phyloP scores from a whole-genome alignment of 768 basidiomycete genomes.

The Boletellus ananas region DNA sequence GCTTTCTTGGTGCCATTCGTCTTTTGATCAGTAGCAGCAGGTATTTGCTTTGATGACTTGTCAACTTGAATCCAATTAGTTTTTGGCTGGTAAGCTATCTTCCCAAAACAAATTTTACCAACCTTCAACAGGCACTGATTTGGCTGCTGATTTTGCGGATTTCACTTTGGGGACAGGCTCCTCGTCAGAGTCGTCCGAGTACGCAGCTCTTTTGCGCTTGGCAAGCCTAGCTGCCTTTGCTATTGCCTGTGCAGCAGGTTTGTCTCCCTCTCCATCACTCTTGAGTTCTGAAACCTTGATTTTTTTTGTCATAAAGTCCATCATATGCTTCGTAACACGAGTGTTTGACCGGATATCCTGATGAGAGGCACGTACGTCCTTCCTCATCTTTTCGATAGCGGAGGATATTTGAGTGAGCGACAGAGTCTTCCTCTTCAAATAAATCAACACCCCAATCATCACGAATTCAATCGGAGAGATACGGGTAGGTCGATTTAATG shows the following conservation, averaged over 20 bases:
- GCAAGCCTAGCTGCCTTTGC: constrained; percentile 9
- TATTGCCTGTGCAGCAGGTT: constrained; percentile 20
- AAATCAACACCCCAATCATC: constrained; percentile 41
- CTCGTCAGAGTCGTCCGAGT: constrained; percentile 24
- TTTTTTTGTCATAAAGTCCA: constrained; percentile 29
- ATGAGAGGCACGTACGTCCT: constrained; percentile 34
- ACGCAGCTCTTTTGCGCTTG: constrained; percentile 27
- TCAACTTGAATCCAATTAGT: constrained; percentile 13
- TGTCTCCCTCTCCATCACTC: constrained; percentile 31
- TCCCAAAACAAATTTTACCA: background rate
- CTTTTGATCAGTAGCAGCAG: constrained; percentile 2
- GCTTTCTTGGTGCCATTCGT: constrained; percentile 5
- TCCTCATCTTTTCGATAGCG: constrained; percentile 40
- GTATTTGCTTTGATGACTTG: constrained; percentile 8
- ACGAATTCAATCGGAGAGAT: constrained; percentile 46
- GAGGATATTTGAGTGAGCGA: constrained; percentile 41
- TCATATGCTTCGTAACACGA: constrained; percentile 34
- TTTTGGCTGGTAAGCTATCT: background rate
- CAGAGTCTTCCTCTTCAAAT: constrained; percentile 29
- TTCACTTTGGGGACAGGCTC: constrained; percentile 17
- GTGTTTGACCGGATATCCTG: constrained; percentile 40
- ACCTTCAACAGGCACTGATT: constrained; percentile 9
- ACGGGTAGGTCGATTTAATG: constrained; percentile 34
- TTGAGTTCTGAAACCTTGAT: constrained; percentile 31
- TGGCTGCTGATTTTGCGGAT: constrained; percentile 1